Evolutionary conservation across 768 basidiomycete species (phyloP), one percentile per base, ranked within the genome.

Genomic region (Suillus tomentosus): DNA sequence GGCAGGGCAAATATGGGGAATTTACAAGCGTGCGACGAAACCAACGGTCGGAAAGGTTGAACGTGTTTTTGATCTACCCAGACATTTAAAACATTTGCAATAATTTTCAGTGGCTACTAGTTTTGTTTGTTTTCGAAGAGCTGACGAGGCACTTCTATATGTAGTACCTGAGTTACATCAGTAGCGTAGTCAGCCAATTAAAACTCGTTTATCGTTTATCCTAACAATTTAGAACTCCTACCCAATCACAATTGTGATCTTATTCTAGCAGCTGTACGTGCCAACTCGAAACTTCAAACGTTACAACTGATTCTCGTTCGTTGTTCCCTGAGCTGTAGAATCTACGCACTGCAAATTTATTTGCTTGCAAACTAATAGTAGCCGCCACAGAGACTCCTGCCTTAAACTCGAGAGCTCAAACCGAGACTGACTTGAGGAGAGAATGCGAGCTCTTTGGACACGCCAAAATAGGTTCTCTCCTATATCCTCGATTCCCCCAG

Each of bases 401-500:
- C 10, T n/a, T 31, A 15, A 43, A 22, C 14, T 22, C 51, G 40
- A n/a, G 45, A 37, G 34, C 56, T 19, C 63, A 65, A 40, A 45
- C 24, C 7, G 47, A 59, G 8, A 59, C 60, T 48, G 63, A 64
- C 64, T 51, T 27, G 48, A 59, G 22, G 34, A 53, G 8, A 50
- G 48, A 24, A 50, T 60, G 40, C 47, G 56, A 42, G 47, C 55
- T 59, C 65, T 65, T 61, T 50, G 53, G 39, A 53, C 13, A 2
- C 19, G 43, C n/a, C 64, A 57, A 24, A 66, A 66, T 31, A 17
- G 8, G 14, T 14, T 64, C 64, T 58, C 65, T 40, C 56, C 11
- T 9, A 40, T 66, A 6, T 64, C 50, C n/a, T 37, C 39, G 22
- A 40, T 66, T 5, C 64, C 65, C 9, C 64, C 55, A 45, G 65